Conservation (phyloP, 2,329 filamentous ascomycete species). For the Cadophora gregata region DNA sequence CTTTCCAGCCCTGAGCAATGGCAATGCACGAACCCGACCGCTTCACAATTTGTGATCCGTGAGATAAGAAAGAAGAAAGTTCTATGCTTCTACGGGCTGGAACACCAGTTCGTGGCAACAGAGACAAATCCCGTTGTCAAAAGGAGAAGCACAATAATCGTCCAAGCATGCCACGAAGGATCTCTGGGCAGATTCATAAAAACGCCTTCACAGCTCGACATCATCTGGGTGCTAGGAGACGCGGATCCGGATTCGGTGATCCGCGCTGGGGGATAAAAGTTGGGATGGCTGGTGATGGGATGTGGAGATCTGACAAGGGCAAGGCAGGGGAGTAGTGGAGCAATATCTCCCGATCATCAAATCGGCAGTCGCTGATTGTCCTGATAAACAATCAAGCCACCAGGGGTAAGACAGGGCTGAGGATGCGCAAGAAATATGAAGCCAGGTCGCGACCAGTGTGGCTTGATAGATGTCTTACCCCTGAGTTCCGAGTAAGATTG, state of each 20-base stretch:
- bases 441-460: slow-evolving; percentile 32
- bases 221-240: slow-evolving; percentile 17
- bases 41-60: slow-evolving; percentile 3
- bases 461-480: slow-evolving; percentile 25
- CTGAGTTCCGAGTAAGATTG: slow-evolving; percentile 31
- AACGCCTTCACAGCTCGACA: slow-evolving; percentile 14
- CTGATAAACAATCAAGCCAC: slow-evolving; percentile 28
- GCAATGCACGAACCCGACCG: slow-evolving; percentile 5
- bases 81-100: background rate
- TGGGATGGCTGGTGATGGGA: slow-evolving; percentile 17
- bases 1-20: background rate
- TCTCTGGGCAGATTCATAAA: slow-evolving; percentile 2
- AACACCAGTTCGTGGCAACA: background rate
- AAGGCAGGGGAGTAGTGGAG: slow-evolving; percentile 21
- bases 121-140: background rate
- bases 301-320: slow-evolving; percentile 11
- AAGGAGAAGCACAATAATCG: slow-evolving; percentile 12
- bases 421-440: slow-evolving; percentile 30
- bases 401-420: slow-evolving; percentile 24
- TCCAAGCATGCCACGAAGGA: background rate
- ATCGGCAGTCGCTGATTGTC: slow-evolving; percentile 28
- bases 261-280: slow-evolving; percentile 23
- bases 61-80: slow-evolving; percentile 7
- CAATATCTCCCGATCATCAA: slow-evolving; percentile 17
- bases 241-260: slow-evolving; percentile 28